These are phyloP conservation scores for Musa balbisiana DNA, from an alignment of 202 grass and related monocot species.

Conservation along the genomic window DNA sequence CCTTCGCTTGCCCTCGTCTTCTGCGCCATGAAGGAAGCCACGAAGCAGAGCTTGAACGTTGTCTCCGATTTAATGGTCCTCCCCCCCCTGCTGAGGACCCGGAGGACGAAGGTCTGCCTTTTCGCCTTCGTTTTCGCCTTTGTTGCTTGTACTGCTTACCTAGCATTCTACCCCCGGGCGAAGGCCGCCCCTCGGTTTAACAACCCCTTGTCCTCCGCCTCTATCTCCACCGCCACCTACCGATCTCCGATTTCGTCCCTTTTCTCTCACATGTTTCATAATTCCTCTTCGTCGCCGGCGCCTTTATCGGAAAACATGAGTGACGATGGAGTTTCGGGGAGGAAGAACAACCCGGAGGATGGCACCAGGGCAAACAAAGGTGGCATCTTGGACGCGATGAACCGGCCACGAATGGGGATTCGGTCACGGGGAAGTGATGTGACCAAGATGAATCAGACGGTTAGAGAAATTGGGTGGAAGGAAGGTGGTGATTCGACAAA, in stretches of 20 bases:
- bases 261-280: constrained; percentile 54
- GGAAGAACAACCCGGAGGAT: constrained; percentile 7
- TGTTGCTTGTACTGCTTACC: constrained; percentile 54
- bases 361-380: constrained; percentile 20
- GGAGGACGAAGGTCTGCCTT: constrained; percentile 48
- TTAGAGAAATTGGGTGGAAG: not conserved
- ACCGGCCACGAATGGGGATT: constrained; percentile 22
- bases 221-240: constrained; percentile 52
- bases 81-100: not conserved
- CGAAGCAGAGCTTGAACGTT: not conserved
- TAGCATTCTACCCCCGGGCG: constrained; percentile 28
- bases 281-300: constrained; percentile 26
- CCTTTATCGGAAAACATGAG: not conserved
- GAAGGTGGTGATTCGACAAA: not conserved
- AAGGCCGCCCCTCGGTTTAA: constrained; percentile 46
- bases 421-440: not conserved
- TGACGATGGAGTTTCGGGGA: not conserved
- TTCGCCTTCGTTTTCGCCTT: constrained; percentile 51
- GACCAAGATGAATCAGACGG: constrained; percentile 3
- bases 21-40: constrained; percentile 4
- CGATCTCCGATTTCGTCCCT: constrained; percentile 58
- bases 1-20: too few species aligned
- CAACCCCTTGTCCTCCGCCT: constrained; percentile 42
- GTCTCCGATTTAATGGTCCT: not conserved
- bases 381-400: constrained; percentile 13